Conservation (phyloP, 225 moss, liverwort and hornwort species). For the Sphagnum tenellum region DNA sequence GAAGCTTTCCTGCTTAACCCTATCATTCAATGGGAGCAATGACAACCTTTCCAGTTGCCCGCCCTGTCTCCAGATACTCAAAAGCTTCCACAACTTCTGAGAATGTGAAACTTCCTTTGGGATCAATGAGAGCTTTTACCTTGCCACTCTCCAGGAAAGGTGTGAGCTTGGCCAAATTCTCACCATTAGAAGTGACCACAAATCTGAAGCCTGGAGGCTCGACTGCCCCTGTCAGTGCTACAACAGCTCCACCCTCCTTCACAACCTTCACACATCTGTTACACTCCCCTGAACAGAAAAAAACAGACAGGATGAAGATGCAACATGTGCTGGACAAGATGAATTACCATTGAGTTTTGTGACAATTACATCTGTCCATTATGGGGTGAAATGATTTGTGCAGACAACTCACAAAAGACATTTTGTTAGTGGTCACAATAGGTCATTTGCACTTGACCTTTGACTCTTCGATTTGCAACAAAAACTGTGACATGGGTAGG, state of each 20-base stretch:
- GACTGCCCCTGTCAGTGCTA: slow-evolving; percentile 45
- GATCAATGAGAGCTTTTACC: slow-evolving; percentile 67
- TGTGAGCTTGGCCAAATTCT: slow-evolving; percentile 47
- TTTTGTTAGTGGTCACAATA: no score
- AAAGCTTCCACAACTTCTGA: slow-evolving; percentile 59
- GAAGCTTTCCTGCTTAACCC: no score
- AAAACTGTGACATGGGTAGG: no score
- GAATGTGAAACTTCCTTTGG: slow-evolving; percentile 58
- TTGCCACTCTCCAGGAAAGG: slow-evolving; percentile 58
- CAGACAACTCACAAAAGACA: no score
- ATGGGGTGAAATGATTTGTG: no score
- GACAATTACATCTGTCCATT: no score
- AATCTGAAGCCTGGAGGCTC: slow-evolving; percentile 61
- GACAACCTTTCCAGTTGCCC: slow-evolving; percentile 73
- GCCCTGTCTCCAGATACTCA: slow-evolving; percentile 63
- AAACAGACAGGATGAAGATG: not conserved
- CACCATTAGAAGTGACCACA: slow-evolving; percentile 42
- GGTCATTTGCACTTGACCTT: no score
- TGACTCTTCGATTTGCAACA: no score
- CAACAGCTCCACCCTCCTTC: slow-evolving; percentile 52
- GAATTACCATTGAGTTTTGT: no score
- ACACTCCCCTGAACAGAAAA: slow-evolving; percentile 28
- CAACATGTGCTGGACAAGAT: no score
- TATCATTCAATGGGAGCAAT: slow-evolving; percentile 34
- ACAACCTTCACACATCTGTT: slow-evolving; percentile 47